Base-by-base conservation (phyloP, 768 basidiomycete species). In the Brasilioporus rufonigricans region DNA sequence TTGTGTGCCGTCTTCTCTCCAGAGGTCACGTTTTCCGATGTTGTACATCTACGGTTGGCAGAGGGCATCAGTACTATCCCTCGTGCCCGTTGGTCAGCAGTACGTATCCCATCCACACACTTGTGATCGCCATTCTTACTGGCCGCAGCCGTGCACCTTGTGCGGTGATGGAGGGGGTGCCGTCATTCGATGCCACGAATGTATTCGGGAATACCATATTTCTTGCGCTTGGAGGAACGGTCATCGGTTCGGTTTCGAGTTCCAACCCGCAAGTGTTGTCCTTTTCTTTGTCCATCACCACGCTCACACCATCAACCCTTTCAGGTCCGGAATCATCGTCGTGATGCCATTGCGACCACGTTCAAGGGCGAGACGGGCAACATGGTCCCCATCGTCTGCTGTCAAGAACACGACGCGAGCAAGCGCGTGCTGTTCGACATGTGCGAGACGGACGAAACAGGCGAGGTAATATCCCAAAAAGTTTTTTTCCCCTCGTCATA, bases 221-320 rank as follows among this genome's bases (percentile, higher is more conserved):
- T 86, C 91, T 0, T 99, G 97, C 69, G 97, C 93, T 19, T 98
- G 92, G 91, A 81, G 78, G 50, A 76, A 84, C 38, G 88, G 88
- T 0, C 84, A 88, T 74, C 87, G 78, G 60, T 94, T 98, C 61
- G 94, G 92, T 27, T 97, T 99, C 70, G 95, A 98, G 74, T 82
- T 98, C 38, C 87, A 88, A 63, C 80, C 87, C 33, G 93, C 89
- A 60, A 65, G 87, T 73, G 18, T 26, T 9, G 18, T 1, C 18
- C 23, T 10, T 40, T 39, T 35, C 8, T 18, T 19, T 48, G 9
- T 12, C 10, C 8, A 27, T 29, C 27, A 16, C 52, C 26, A 49
- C 18, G 21, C 39, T 48, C 13, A 56, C 41, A 23, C 23, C 18
- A 16, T 29, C 27, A 29, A 21, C 11, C 18, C 27, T 11, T 53